phyloP scores from a whole-genome alignment of 768 basidiomycete genomes.

The Boletus subparvulus region DNA sequence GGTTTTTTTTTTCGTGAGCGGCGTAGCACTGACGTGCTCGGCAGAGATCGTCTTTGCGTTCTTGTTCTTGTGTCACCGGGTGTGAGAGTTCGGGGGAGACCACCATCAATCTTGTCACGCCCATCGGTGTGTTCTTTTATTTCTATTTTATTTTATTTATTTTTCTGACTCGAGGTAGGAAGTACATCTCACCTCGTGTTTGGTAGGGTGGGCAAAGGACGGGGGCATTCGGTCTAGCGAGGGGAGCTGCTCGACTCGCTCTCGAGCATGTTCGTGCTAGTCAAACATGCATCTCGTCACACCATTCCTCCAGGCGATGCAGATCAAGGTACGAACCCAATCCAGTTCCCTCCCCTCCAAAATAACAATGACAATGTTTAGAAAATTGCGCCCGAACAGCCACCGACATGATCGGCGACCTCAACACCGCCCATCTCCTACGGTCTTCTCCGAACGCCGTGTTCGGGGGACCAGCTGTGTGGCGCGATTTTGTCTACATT shows the following conservation, averaged over 20 bases:
- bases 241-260: slow-evolving; percentile 24
- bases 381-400: slow-evolving; percentile 24
- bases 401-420: slow-evolving; percentile 64
- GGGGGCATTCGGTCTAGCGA: slow-evolving; percentile 22
- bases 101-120: slow-evolving; percentile 61
- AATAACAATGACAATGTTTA: background rate
- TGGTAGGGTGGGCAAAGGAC: slow-evolving; percentile 56
- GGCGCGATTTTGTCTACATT: slow-evolving; percentile 44
- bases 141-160: no score
- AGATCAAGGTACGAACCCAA: slow-evolving; percentile 18
- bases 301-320: slow-evolving; percentile 14
- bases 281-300: no score
- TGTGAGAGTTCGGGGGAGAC: slow-evolving; percentile 60
- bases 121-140: slow-evolving; percentile 37
- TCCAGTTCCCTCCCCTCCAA: background rate
- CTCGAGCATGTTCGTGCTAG: no score
- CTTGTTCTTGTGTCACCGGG: slow-evolving; percentile 66
- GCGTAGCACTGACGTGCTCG: background rate
- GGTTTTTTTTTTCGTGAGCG: background rate
- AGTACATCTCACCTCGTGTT: slow-evolving; percentile 62
- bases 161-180: slow-evolving; percentile 18
- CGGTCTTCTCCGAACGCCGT: slow-evolving; percentile 62
- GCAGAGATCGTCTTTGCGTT: slow-evolving; percentile 53
- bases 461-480: slow-evolving; percentile 57
- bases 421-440: slow-evolving; percentile 70